These are phyloP conservation scores for Lactifluus volemus DNA, from an alignment of 768 basidiomycete species.

Conservation along the genomic window DNA sequence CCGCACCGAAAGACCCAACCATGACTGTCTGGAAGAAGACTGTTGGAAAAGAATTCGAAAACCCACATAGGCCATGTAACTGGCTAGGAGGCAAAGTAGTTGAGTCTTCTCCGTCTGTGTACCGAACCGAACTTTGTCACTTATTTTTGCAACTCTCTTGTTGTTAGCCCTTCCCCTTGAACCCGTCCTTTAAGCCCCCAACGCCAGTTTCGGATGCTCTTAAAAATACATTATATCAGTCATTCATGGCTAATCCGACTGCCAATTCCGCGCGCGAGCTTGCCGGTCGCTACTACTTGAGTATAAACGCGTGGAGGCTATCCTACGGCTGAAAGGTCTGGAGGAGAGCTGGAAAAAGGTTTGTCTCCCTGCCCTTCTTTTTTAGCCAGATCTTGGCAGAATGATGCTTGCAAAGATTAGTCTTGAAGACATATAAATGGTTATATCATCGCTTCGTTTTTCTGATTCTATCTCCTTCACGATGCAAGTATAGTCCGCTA, in stretches of 20 bases:
- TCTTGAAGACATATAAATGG: slow-evolving; percentile 82
- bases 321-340: slow-evolving; percentile 72
- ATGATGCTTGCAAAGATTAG: slow-evolving; percentile 78
- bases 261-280: slow-evolving; percentile 49
- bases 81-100: slow-evolving; percentile 58
- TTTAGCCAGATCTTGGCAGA: slow-evolving; percentile 16
- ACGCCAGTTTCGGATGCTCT: slow-evolving; percentile 59
- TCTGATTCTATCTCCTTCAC: slow-evolving; percentile 20
- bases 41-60: slow-evolving; percentile 14
- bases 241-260: slow-evolving; percentile 51
- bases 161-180: slow-evolving; percentile 74
- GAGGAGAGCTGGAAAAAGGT: slow-evolving; percentile 70
- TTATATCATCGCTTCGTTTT: slow-evolving; percentile 37
- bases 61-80: slow-evolving; percentile 34
- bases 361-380: slow-evolving; percentile 23
- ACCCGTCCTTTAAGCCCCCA: slow-evolving; percentile 76
- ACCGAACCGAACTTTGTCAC: slow-evolving; percentile 3
- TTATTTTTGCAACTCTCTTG: slow-evolving; percentile 11
- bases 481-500: slow-evolving; percentile 6
- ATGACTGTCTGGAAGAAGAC: slow-evolving; percentile 8
- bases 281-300: slow-evolving; percentile 53
- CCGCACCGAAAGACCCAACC: not conserved
- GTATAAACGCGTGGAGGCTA: slow-evolving; percentile 78
- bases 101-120: slow-evolving; percentile 31
- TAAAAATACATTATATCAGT: slow-evolving; percentile 48